Evolutionary conservation across 179 eudicot genomes (phyloP).

Genomic region (Dionaea muscipula): DNA sequence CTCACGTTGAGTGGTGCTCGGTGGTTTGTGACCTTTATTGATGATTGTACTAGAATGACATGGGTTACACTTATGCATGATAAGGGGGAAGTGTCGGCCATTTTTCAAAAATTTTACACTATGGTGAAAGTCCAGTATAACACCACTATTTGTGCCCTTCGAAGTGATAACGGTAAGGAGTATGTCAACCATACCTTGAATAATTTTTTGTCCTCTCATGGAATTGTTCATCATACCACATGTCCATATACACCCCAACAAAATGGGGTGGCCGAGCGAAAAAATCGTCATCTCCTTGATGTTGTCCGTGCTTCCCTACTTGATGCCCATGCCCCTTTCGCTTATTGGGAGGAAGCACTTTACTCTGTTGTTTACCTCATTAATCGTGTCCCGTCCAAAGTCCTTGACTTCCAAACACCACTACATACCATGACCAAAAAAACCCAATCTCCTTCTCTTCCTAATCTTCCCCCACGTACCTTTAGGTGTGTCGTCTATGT

Average conservation of each 20-base stretch:
- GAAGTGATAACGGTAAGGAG: conserved; percentile 13
- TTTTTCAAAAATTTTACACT: conserved; percentile 13
- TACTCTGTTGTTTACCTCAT: conserved; percentile 8
- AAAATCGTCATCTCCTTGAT: conserved; percentile 11
- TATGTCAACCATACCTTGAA: conserved; percentile 1
- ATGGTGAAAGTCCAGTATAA: conserved; percentile 11
- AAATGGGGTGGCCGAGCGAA: conserved; percentile 9
- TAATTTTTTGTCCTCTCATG: not conserved
- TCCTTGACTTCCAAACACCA: conserved; percentile 13
- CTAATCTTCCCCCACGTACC: not conserved
- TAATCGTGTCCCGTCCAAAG: conserved; percentile 15
- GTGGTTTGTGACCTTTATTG: conserved; percentile 22
- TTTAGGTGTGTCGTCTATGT: conserved; percentile 8
- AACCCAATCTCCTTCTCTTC: conserved; percentile 4
- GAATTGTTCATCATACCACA: conserved; percentile 18
- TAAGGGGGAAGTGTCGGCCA: conserved; percentile 11
- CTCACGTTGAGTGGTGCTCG: conserved; percentile 10
- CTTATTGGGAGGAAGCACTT: conserved; percentile 16
- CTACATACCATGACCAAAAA: conserved; percentile 2
- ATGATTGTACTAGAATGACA: conserved; percentile 15
- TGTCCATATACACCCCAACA: conserved; percentile 16
- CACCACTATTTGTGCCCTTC: conserved; percentile 3
- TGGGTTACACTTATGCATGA: conserved; percentile 14
- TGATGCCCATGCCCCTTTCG: conserved; percentile 5
- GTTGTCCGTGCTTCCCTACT: conserved; percentile 15